Evolutionary conservation across 176 grass and related monocot species (phyloP).

Genomic region (Aegilops sharonensis): DNA sequence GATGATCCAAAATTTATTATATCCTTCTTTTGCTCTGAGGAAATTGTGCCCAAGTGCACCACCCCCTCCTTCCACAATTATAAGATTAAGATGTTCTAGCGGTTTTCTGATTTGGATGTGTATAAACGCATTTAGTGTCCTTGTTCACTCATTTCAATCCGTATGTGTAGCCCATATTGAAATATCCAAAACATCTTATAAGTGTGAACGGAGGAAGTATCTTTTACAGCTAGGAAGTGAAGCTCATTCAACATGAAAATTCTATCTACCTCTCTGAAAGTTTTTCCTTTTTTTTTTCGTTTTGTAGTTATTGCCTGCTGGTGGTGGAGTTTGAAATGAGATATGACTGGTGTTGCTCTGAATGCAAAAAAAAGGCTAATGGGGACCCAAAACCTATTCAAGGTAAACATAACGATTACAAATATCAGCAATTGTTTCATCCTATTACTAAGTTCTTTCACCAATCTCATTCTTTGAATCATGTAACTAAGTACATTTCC

Average conservation of each 20-base stretch:
- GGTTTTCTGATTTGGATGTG: no score
- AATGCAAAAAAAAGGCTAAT: conserved; percentile 10
- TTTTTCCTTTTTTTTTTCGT: not conserved
- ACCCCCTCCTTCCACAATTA: no score
- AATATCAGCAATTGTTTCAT: not conserved
- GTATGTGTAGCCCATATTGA: no score
- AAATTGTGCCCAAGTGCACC: not conserved
- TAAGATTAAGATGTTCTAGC: no score
- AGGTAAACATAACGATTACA: not conserved
- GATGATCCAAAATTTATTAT: not conserved
- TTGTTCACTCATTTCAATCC: no score
- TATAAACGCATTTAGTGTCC: no score
- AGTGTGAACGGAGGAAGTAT: not conserved
- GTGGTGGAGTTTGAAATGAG: not conserved
- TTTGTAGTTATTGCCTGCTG: conserved; percentile 43
- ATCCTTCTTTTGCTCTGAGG: not conserved
- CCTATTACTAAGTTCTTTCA: not conserved
- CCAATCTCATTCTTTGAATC: not conserved
- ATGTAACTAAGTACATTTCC: not conserved
- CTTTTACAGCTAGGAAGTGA: not conserved
- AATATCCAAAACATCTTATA: no score
- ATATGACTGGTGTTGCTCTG: conserved; percentile 29
- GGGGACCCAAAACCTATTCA: not conserved
- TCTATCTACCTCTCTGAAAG: conserved; percentile 18
- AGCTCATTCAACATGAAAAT: not conserved